Evolutionary conservation across 257 asterid genomes (phyloP).

Genomic region (Anisodus acutangulus): DNA sequence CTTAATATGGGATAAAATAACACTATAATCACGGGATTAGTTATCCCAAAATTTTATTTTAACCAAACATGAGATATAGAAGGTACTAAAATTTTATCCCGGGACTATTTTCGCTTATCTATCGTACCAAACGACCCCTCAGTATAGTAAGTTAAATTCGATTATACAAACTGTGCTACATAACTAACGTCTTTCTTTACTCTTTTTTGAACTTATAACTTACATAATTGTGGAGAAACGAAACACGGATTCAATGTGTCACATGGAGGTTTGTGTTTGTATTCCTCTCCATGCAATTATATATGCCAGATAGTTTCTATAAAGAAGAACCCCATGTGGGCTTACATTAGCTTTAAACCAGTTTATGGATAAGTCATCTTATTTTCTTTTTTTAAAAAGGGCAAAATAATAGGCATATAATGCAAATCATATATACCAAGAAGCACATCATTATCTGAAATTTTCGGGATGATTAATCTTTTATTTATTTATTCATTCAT

Average conservation of each 20-base stretch:
- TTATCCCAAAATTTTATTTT: too few relatives aligned
- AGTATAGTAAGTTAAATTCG: too few relatives aligned
- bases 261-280: conserved; percentile 1
- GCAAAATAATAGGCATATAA: not conserved
- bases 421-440: not conserved
- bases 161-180: too few relatives aligned
- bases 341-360: not conserved
- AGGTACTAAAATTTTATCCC: too few relatives aligned
- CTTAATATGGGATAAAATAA: too few relatives aligned
- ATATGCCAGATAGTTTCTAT: not conserved
- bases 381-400: not conserved
- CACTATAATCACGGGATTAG: too few relatives aligned
- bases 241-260: not conserved
- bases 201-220: not conserved
- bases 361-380: not conserved
- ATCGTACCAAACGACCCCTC: too few relatives aligned
- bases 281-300: not conserved
- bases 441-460: not conserved
- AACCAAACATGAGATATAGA: too few relatives aligned
- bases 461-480: not conserved
- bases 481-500: not conserved
- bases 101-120: too few relatives aligned
- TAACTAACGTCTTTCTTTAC: too few relatives aligned
- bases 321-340: conserved; percentile 18
- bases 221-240: conserved; percentile 1